Evolutionary conservation across 306 rosid species (phyloP).

Genomic region (Psophocarpus tetragonolobus): DNA sequence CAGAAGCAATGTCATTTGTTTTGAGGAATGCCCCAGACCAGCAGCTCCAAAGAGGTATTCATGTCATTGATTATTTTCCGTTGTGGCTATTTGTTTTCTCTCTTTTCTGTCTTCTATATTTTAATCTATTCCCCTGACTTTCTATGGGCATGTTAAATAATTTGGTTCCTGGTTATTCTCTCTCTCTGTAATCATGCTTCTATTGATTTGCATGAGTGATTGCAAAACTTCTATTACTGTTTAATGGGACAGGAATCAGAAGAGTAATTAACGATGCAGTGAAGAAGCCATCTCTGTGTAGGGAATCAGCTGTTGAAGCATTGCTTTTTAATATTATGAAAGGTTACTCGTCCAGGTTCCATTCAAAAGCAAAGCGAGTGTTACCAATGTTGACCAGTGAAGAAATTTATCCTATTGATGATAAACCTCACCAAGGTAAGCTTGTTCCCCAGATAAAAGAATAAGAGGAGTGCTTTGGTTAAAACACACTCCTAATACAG

Average conservation of each 20-base stretch:
- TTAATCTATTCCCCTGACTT: neutral
- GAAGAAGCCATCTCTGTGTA: conserved; percentile 57
- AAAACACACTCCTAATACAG: too few species aligned
- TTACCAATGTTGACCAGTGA: conserved; percentile 56
- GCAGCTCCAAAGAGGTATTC: conserved; percentile 76
- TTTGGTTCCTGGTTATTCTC: neutral
- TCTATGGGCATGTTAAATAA: neutral
- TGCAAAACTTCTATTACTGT: neutral
- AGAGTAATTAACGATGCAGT: conserved; percentile 59
- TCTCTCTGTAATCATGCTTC: neutral
- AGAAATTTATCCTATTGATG: conserved; percentile 46
- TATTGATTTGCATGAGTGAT: conserved; percentile 20
- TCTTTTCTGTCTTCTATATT: neutral
- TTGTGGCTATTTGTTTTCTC: neutral
- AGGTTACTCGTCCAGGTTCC: conserved; percentile 79
- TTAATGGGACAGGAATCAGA: conserved; percentile 40
- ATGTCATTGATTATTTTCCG: conserved; percentile 10
- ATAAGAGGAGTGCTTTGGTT: too few species aligned
- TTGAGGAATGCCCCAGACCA: conserved; percentile 74
- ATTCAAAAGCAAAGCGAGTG: conserved; percentile 82
- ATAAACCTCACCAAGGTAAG: conserved; percentile 55
- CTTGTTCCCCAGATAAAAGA: conserved; percentile 32
- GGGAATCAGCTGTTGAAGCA: conserved; percentile 60
- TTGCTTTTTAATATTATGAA: conserved; percentile 67
- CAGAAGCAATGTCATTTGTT: conserved; percentile 77